Conservation (phyloP, 257 asterid genomes). For the Scutellaria barbata region DNA sequence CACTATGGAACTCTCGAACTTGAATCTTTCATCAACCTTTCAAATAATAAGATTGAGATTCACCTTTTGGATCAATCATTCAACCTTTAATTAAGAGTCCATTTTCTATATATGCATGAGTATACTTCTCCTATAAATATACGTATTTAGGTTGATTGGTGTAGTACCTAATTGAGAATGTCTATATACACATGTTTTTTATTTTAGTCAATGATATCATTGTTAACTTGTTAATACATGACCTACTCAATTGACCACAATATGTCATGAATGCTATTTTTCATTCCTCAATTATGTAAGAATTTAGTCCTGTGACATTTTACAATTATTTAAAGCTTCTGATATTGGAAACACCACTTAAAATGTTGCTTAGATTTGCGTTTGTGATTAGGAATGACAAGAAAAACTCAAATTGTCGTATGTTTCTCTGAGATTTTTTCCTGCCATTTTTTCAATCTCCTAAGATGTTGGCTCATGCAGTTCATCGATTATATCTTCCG, state of each 20-base stretch:
- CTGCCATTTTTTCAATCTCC: slow-evolving; percentile 7
- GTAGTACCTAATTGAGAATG: slow-evolving; percentile 8
- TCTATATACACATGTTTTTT: neutral
- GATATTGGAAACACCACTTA: neutral
- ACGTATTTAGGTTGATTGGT: neutral
- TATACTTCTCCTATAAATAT: neutral
- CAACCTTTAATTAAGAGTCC: neutral
- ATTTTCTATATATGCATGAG: neutral
- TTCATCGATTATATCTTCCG: slow-evolving; percentile 9
- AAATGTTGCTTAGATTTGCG: neutral
- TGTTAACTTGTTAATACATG: neutral
- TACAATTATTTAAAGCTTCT: slow-evolving; percentile 5
- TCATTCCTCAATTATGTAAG: slow-evolving; percentile 2
- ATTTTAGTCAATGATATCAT: neutral
- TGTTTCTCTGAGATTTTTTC: neutral
- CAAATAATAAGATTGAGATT: neutral
- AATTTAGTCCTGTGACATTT: neutral
- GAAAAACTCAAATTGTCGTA: neutral
- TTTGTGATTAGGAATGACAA: slow-evolving; percentile 4
- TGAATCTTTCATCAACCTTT: neutral
- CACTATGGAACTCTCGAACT: neutral
- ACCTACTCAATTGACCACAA: neutral
- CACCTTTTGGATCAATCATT: slow-evolving; percentile 11
- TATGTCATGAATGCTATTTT: slow-evolving; percentile 10
- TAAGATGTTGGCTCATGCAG: slow-evolving; percentile 21